Evolutionary conservation across 805 yeast species (phyloP).

Genomic region (Metahyphopichia silvanorum): DNA sequence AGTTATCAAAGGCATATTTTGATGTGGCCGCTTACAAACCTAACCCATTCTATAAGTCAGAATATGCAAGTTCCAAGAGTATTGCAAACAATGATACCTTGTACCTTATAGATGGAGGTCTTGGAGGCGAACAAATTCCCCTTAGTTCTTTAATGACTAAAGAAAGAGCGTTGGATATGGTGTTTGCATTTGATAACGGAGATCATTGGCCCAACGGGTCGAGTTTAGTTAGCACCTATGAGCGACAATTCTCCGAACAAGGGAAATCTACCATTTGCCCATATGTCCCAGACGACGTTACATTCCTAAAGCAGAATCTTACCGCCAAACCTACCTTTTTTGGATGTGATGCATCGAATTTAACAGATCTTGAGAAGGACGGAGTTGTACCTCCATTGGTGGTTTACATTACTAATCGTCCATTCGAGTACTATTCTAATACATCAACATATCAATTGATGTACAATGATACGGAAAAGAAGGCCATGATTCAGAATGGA

Average conservation of each 20-base stretch:
- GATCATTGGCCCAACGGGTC: conserved; percentile 35
- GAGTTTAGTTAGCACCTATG: conserved; percentile 28
- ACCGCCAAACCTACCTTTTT: conserved; percentile 40
- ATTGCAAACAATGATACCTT: conserved; percentile 27
- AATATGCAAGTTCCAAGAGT: conserved; percentile 24
- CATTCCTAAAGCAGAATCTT: conserved; percentile 29
- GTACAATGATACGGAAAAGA: conserved; percentile 33
- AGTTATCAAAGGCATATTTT: conserved; percentile 18
- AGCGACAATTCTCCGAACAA: conserved; percentile 30
- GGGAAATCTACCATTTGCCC: conserved; percentile 33
- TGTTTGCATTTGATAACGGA: conserved; percentile 34
- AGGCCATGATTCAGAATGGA: conserved; percentile 35
- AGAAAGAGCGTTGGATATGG: conserved; percentile 33
- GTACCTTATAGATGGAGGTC: conserved; percentile 38
- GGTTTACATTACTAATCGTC: conserved; percentile 37
- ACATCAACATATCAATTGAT: conserved; percentile 30
- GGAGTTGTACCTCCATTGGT: conserved; percentile 37
- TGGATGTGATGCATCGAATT: conserved; percentile 37
- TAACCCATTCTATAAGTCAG: conserved; percentile 33
- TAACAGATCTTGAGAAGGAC: conserved; percentile 33
- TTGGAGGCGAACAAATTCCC: conserved; percentile 35
- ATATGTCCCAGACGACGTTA: conserved; percentile 31
- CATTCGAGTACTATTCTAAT: conserved; percentile 30
- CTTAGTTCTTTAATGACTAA: conserved; percentile 29
- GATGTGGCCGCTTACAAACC: conserved; percentile 36